Base-by-base conservation (phyloP, 768 basidiomycete species). In the Pleurotus platypus region DNA sequence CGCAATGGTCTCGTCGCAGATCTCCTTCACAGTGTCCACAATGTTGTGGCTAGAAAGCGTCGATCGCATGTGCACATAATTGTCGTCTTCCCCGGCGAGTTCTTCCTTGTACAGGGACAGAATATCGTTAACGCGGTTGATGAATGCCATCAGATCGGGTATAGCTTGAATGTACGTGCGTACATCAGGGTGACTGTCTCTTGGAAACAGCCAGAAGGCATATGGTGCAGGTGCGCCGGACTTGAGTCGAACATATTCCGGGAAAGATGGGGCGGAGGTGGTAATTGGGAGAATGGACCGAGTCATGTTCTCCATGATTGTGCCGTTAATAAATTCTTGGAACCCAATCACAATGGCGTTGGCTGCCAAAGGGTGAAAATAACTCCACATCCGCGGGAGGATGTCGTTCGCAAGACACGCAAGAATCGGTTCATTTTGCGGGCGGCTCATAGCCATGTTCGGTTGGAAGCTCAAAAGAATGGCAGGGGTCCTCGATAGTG, bases 71-170 rank as follows among this genome's bases (percentile, higher is more conserved):
- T 38, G 39, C 2, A 55, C 42, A 46, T 26, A 55, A 45, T 55
- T 55, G 42, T 26, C 22, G 15, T 38, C 54, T 27, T 55, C 54
- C 13, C 40, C 54, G 0, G 54, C 54, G 6, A 55, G 39, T 35
- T 55, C 54, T 45, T 55, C 54, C 6, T 55, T 55, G 22, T 55
- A 55, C 13, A 55, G 27, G 39, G 54, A 55, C 22, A 55, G 40
- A 2, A 55, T 35, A 46, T 55, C 54, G 35, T 40, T 55, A 18
- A 26, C 54, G 16, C 39, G 40, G 13, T 43, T 55, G 11, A 55
- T 55, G 40, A 45, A 45, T 16, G 35, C 22, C 26, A 24, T 26
- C 26, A 55, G 20, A 22, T 26, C 35, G 22, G 54, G 54, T 43
- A 55, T 55, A 9, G 54, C 40, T 37, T 55, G 54, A n/a, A 35